A percentile compares a stretch with the other conserved stretches of the same genome.
phyloP scores from a whole-genome alignment of 768 basidiomycete species.

The Termitomyces sp. region DNA sequence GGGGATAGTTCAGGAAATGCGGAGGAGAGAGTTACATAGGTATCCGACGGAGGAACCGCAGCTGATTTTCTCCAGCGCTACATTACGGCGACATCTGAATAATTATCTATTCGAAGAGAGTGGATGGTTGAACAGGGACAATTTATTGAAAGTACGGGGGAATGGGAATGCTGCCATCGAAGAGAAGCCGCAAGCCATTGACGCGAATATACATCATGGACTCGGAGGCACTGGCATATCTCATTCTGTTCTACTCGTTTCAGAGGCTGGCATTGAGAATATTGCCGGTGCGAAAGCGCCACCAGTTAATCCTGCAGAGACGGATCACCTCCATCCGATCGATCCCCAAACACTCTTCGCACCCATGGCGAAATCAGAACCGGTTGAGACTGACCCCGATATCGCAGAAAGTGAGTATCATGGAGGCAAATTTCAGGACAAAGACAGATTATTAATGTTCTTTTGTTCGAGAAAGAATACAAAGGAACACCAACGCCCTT shows the following conservation, averaged over 20 bases:
- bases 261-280: slow-evolving; percentile 50
- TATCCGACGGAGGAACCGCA: slow-evolving; percentile 38
- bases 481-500: slow-evolving; percentile 44
- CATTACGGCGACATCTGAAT: slow-evolving; percentile 50
- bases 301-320: background rate
- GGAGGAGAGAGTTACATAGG: slow-evolving; percentile 11
- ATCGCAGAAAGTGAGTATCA: slow-evolving; percentile 19
- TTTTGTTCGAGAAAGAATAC: slow-evolving; percentile 41
- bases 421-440: background rate
- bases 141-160: slow-evolving; percentile 34
- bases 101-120: slow-evolving; percentile 50
- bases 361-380: slow-evolving; percentile 6
- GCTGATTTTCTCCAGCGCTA: slow-evolving; percentile 67
- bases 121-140: slow-evolving; percentile 49
- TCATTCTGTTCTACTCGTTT: slow-evolving; percentile 62
- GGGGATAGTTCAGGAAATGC: slow-evolving; percentile 11
- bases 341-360: slow-evolving; percentile 16
- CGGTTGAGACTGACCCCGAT: slow-evolving; percentile 12
- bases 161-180: slow-evolving; percentile 1
- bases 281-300: slow-evolving; percentile 38
- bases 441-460: slow-evolving; percentile 2
- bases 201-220: slow-evolving; percentile 6
- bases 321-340: slow-evolving; percentile 7
- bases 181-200: background rate
- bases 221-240: slow-evolving; percentile 19